Percentiles rank a stretch among this genome's conserved stretches.
Conservation (phyloP, 306 rosid genomes). For the Fragaria ananassa region DNA sequence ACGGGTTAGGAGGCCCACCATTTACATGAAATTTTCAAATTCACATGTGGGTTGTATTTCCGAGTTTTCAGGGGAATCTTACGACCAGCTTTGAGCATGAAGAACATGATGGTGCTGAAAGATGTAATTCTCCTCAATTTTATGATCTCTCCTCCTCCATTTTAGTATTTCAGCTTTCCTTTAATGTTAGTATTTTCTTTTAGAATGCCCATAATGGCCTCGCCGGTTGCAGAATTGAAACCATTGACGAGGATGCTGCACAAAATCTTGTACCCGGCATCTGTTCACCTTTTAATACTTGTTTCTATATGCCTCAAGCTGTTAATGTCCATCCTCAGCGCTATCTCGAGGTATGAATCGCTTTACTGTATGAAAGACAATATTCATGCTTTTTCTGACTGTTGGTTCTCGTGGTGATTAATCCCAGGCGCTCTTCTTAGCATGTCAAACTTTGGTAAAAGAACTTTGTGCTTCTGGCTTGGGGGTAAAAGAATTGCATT, state of each 20-base stretch:
- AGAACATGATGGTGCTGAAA: constrained; percentile 55
- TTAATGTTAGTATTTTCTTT: constrained; percentile 19
- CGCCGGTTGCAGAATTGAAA: constrained; percentile 72
- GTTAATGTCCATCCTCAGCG: constrained; percentile 60
- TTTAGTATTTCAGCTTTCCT: background rate
- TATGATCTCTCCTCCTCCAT: constrained; percentile 16
- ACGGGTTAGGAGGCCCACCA: too few relatives aligned
- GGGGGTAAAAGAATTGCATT: constrained; percentile 48
- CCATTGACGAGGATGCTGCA: constrained; percentile 45
- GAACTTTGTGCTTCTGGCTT: constrained; percentile 38
- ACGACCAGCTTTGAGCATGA: constrained; percentile 70
- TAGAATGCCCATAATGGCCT: constrained; percentile 79
- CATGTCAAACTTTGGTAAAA: constrained; percentile 57
- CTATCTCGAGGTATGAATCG: constrained; percentile 66
- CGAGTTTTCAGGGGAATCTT: constrained; percentile 77
- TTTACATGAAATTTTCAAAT: too few relatives aligned
- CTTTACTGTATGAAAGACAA: too few relatives aligned
- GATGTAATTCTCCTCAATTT: constrained; percentile 44
- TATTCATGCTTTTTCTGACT: background rate
- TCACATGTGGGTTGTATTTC: constrained; percentile 13
- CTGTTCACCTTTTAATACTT: constrained; percentile 47
- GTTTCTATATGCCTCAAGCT: constrained; percentile 90
- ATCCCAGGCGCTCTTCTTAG: constrained; percentile 66
- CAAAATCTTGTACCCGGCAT: constrained; percentile 60
- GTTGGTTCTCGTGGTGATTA: constrained; percentile 22